These are phyloP conservation scores for Blastocrithidia nonstop DNA, from an alignment of 208 protist species.

Conservation along the genomic window DNA sequence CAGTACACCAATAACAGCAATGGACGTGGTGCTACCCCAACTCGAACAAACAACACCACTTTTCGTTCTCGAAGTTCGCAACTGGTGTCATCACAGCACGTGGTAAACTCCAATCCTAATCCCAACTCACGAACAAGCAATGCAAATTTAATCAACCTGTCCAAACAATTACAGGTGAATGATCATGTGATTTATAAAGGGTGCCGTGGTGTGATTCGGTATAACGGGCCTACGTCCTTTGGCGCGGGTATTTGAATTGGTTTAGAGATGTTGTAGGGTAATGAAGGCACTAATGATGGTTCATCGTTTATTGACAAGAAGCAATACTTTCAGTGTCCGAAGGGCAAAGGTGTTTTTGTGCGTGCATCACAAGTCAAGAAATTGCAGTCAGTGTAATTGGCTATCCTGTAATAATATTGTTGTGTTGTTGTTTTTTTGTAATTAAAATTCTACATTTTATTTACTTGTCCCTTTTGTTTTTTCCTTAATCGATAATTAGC, in stretches of 20 bases:
- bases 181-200: slow-evolving; percentile 79
- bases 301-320: slow-evolving; percentile 85
- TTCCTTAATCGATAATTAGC: slow-evolving; percentile 2
- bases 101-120: slow-evolving; percentile 8
- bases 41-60: too few relatives aligned
- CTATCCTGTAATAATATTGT: too few relatives aligned
- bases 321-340: slow-evolving; percentile 81
- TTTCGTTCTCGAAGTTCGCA: too few relatives aligned
- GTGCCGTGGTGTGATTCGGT: slow-evolving; percentile 65
- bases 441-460: slow-evolving; percentile 3
- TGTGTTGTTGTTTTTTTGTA: slow-evolving; percentile 1
- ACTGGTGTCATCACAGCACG: slow-evolving; percentile 11
- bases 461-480: slow-evolving; percentile 7
- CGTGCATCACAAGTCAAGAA: slow-evolving; percentile 77
- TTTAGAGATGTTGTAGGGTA: slow-evolving; percentile 82
- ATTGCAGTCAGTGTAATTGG: slow-evolving; percentile 8
- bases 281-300: slow-evolving; percentile 80
- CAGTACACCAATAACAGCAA: neutral
- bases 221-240: slow-evolving; percentile 71
- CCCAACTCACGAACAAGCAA: slow-evolving; percentile 14
- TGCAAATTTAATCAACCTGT: slow-evolving; percentile 16
- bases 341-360: slow-evolving; percentile 82
- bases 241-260: slow-evolving; percentile 78
- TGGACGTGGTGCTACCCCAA: neutral
- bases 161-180: slow-evolving; percentile 55